Evolutionary conservation across 139 green algal species (phyloP).

Genomic region (Asterochloris sp.): DNA sequence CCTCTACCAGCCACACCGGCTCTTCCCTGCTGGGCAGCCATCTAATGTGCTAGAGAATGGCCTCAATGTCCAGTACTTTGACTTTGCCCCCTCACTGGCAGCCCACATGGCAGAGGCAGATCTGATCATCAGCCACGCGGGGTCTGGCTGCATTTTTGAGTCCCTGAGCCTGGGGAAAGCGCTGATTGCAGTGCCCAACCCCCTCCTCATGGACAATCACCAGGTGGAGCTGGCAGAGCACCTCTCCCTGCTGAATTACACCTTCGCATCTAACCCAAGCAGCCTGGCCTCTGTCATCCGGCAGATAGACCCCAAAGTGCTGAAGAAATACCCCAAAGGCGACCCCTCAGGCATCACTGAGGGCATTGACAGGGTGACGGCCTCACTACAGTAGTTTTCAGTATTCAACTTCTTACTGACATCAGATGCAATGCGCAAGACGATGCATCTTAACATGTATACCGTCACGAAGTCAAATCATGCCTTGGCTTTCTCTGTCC

Average conservation of each 20-base stretch:
- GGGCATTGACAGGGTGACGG: slow-evolving; percentile 23
- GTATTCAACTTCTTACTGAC: too few species aligned
- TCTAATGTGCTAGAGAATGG: slow-evolving; percentile 24
- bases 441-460: too few species aligned
- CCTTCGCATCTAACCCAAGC: slow-evolving; percentile 41
- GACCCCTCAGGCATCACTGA: slow-evolving; percentile 41
- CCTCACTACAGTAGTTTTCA: not conserved
- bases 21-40: slow-evolving; percentile 38
- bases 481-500: too few species aligned
- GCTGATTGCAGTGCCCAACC: slow-evolving; percentile 80
- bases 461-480: too few species aligned
- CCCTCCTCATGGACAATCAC: slow-evolving; percentile 84
- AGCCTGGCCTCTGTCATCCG: slow-evolving; percentile 40
- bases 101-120: slow-evolving; percentile 45
- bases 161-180: slow-evolving; percentile 49
- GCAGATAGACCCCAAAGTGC: slow-evolving; percentile 21
- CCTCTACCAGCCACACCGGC: slow-evolving; percentile 30
- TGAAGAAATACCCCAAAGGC: slow-evolving; percentile 46
- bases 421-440: too few species aligned
- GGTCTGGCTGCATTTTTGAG: slow-evolving; percentile 83
- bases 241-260: slow-evolving; percentile 47
- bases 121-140: slow-evolving; percentile 82
- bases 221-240: slow-evolving; percentile 68
- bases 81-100: slow-evolving; percentile 60
- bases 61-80: slow-evolving; percentile 63